Evolutionary conservation across 176 grass and related monocot species (phyloP).

Genomic region (Saccharum officinarum): DNA sequence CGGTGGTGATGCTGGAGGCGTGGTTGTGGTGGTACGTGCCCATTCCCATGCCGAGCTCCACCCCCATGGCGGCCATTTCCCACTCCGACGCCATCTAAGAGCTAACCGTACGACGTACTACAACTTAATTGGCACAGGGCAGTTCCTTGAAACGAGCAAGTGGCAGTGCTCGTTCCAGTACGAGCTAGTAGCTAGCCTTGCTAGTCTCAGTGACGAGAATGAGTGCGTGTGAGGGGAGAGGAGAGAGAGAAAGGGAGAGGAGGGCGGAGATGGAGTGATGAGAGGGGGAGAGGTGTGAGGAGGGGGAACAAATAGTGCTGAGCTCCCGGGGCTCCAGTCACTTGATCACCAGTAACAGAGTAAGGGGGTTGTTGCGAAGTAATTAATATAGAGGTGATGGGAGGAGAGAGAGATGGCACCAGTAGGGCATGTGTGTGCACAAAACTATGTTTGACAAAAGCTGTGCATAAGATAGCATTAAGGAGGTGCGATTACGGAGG

Average conservation of each 20-base stretch:
- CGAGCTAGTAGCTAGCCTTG: conserved; percentile 1
- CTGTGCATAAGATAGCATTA: conserved; percentile 28
- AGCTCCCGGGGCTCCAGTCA: conserved; percentile 24
- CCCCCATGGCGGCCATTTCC: conserved; percentile 72
- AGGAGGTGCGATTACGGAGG: conserved; percentile 40
- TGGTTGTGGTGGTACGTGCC: conserved; percentile 51
- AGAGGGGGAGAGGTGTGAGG: conserved; percentile 8
- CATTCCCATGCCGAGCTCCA: conserved; percentile 71
- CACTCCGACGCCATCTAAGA: conserved; percentile 69
- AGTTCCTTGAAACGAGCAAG: conserved; percentile 32
- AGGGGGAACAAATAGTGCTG: conserved; percentile 47
- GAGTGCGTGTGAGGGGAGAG: background rate
- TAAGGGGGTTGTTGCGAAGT: conserved; percentile 34
- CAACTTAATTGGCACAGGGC: background rate
- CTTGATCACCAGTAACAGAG: conserved; percentile 33
- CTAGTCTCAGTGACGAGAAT: background rate
- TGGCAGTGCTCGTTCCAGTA: background rate
- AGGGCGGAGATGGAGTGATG: background rate
- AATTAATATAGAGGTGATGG: conserved; percentile 28
- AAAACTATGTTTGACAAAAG: conserved; percentile 61
- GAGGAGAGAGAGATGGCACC: background rate
- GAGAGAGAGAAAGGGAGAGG: background rate
- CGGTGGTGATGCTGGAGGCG: conserved; percentile 32
- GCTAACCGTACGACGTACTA: conserved; percentile 20
- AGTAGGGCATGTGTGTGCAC: conserved; percentile 45